Evolutionary conservation across 1,284 basidiomycete genomes (phyloP).

Genomic region (Cutaneotrichosporon sp.): DNA sequence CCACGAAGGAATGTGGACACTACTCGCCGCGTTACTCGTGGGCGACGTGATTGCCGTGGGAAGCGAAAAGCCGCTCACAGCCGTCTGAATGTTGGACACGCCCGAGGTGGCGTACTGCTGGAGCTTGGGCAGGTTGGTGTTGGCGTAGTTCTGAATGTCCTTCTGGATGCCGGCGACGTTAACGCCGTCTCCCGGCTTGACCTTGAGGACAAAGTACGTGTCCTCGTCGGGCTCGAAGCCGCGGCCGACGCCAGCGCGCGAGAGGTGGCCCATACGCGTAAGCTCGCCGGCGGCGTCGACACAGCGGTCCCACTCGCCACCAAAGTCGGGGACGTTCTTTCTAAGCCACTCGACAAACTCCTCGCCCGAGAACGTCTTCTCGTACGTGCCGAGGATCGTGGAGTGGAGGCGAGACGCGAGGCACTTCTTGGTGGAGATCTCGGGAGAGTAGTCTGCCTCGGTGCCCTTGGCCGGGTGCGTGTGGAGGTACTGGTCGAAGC

Average conservation of each 20-base stretch:
- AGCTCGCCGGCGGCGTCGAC: slow-evolving; percentile 72
- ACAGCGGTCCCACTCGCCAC: slow-evolving; percentile 66
- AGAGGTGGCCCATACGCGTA: slow-evolving; percentile 65
- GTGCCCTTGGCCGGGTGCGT: slow-evolving; percentile 38
- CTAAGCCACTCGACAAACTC: slow-evolving; percentile 72
- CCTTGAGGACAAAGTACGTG: slow-evolving; percentile 40
- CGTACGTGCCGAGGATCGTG: slow-evolving; percentile 80
- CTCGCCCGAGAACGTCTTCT: slow-evolving; percentile 74
- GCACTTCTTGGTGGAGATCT: slow-evolving; percentile 52
- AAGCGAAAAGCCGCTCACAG: slow-evolving; percentile 6
- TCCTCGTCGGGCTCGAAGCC: slow-evolving; percentile 44
- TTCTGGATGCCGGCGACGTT: slow-evolving; percentile 4
- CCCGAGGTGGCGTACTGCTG: slow-evolving; percentile 24
- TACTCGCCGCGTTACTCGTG: not conserved
- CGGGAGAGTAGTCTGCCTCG: slow-evolving; percentile 9
- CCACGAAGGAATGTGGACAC: slow-evolving; percentile 16
- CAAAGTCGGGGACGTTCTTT: slow-evolving; percentile 62
- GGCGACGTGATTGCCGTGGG: not conserved
- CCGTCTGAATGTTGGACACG: slow-evolving; percentile 19
- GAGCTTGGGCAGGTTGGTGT: slow-evolving; percentile 16
- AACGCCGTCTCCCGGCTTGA: slow-evolving; percentile 15
- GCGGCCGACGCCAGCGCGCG: slow-evolving; percentile 59
- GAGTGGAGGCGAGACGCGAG: slow-evolving; percentile 61
- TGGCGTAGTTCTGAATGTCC: not conserved
- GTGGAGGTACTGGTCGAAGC: slow-evolving; percentile 45